A percentile compares a stretch with the other conserved stretches of the same genome.
These are phyloP conservation scores for Entelexis sorbosivorans DNA, from an alignment of 1,139 yeast genomes.

Conservation along the genomic window DNA sequence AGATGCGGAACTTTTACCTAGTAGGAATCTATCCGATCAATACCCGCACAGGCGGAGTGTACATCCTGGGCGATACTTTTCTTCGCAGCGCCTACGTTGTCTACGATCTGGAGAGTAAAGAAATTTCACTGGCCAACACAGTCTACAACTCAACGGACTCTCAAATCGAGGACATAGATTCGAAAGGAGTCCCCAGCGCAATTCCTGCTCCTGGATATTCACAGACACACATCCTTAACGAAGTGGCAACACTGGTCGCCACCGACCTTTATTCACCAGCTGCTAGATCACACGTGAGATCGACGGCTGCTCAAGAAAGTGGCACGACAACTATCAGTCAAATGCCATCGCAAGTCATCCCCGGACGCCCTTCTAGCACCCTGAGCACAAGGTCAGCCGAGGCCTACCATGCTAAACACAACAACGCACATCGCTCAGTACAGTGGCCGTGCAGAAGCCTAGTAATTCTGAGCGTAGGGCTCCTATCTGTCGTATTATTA, in stretches of 20 bases:
- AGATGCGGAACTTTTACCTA: neutral
- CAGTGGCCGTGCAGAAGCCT: no score
- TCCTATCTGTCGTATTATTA: no score
- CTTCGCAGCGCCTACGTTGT: slow-evolving; percentile 67
- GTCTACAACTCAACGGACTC: slow-evolving; percentile 19
- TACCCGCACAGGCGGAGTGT: neutral
- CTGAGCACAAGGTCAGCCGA: neutral
- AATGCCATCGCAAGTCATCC: neutral
- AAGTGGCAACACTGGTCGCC: neutral
- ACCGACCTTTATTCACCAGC: neutral
- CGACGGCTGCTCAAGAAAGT: neutral
- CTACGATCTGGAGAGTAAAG: slow-evolving; percentile 56
- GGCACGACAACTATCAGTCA: neutral
- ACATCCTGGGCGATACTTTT: slow-evolving; percentile 63
- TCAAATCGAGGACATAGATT: slow-evolving; percentile 23
- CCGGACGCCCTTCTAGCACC: neutral
- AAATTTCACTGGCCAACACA: slow-evolving; percentile 60
- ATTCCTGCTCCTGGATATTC: slow-evolving; percentile 20
- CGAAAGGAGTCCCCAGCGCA: slow-evolving; percentile 20
- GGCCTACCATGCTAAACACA: neutral
- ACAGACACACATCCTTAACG: slow-evolving; percentile 1
- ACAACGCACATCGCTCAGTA: neutral
- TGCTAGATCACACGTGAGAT: neutral
- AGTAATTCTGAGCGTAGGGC: no score
- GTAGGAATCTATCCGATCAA: slow-evolving; percentile 9